A percentile compares a stretch with the other conserved stretches of the same genome.
Evolutionary conservation across 1,284 basidiomycete species (phyloP).

Genomic region (Trichosporon faecale): DNA sequence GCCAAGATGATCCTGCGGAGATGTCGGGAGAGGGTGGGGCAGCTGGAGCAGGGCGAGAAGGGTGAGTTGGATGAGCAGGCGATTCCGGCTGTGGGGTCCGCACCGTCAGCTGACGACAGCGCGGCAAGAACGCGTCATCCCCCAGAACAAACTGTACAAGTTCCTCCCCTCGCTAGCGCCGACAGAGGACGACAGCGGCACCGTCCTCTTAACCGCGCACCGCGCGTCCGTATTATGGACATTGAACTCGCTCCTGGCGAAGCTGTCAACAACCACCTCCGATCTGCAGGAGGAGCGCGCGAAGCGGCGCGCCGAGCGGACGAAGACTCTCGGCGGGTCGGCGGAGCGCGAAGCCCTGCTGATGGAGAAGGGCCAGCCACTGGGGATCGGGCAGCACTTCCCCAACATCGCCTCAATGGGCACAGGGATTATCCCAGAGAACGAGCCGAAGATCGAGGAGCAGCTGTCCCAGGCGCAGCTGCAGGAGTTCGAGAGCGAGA

Average conservation of each 20-base stretch:
- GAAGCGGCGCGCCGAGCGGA: slow-evolving; percentile 47
- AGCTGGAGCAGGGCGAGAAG: slow-evolving; percentile 56
- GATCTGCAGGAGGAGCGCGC: slow-evolving; percentile 56
- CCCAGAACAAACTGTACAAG: slow-evolving; percentile 32
- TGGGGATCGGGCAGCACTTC: neutral
- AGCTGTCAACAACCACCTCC: slow-evolving; percentile 51
- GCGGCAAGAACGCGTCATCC: slow-evolving; percentile 30
- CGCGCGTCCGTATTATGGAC: slow-evolving; percentile 56
- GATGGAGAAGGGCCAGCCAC: slow-evolving; percentile 19
- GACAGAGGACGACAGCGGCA: slow-evolving; percentile 26
- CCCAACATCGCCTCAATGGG: neutral
- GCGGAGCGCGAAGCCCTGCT: slow-evolving; percentile 35
- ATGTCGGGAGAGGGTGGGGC: slow-evolving; percentile 55
- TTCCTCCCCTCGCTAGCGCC: slow-evolving; percentile 49
- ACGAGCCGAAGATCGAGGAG: slow-evolving; percentile 40
- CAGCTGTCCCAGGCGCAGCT: slow-evolving; percentile 53
- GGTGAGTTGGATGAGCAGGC: slow-evolving; percentile 39
- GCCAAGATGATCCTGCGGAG: slow-evolving; percentile 56
- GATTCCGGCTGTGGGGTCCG: neutral
- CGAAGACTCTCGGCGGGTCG: slow-evolving; percentile 41
- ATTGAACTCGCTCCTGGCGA: slow-evolving; percentile 54
- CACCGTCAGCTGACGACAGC: slow-evolving; percentile 17
- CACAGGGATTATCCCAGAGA: slow-evolving; percentile 27
- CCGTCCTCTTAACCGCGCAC: slow-evolving; percentile 53
- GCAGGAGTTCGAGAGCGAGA: slow-evolving; percentile 58